phyloP scores from a whole-genome alignment of 306 rosid genomes.

The Trifolium fragiferum region DNA sequence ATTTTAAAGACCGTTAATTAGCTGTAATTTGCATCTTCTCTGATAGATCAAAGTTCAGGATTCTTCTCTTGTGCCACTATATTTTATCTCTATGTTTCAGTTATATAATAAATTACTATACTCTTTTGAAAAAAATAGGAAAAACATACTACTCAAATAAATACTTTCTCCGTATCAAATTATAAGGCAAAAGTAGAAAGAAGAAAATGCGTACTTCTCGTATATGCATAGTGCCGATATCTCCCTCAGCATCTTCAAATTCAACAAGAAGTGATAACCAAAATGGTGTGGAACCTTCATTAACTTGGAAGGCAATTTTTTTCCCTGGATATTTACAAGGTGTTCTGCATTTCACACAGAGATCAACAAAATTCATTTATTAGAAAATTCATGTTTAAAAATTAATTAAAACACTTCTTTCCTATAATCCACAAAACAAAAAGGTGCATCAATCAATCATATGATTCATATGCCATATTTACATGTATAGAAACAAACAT shows the following conservation, averaged over 20 bases:
- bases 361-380: slow-evolving; percentile 27
- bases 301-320: slow-evolving; percentile 80
- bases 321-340: slow-evolving; percentile 78
- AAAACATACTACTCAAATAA: background rate
- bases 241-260: slow-evolving; percentile 95
- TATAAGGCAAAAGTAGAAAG: too few relatives aligned
- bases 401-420: slow-evolving; percentile 30
- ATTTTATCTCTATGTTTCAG: background rate
- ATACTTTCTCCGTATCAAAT: background rate
- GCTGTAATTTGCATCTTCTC: slow-evolving; percentile 50
- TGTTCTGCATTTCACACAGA: slow-evolving; percentile 54
- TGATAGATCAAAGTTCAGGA: slow-evolving; percentile 32
- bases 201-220: slow-evolving; percentile 54
- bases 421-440: slow-evolving; percentile 38
- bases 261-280: slow-evolving; percentile 85
- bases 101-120: background rate
- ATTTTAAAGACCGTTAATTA: slow-evolving; percentile 31
- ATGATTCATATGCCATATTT: slow-evolving; percentile 15
- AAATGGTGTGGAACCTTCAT: slow-evolving; percentile 89
- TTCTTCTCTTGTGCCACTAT: background rate
- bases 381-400: slow-evolving; percentile 27
- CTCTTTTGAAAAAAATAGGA: background rate
- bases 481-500: slow-evolving; percentile 35
- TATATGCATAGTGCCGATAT: slow-evolving; percentile 81
- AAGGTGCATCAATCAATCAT: slow-evolving; percentile 30